Evolutionary conservation across 306 rosid genomes (phyloP).

Genomic region (Macrotyloma uniflorum): DNA sequence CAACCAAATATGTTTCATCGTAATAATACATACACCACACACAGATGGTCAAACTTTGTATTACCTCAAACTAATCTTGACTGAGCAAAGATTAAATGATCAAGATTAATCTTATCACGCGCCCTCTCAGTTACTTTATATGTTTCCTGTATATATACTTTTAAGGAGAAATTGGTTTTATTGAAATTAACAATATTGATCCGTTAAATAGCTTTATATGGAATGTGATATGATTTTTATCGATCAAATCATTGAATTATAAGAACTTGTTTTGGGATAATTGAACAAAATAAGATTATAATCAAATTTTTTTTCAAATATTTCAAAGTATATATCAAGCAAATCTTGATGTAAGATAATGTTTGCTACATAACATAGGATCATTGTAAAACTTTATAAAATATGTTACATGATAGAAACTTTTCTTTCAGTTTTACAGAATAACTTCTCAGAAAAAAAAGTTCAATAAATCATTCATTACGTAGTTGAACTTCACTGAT

Average conservation of each 20-base stretch:
- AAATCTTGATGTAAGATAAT: not conserved
- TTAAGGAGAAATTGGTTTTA: not conserved
- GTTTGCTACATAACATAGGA: not conserved
- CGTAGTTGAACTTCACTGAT: not conserved
- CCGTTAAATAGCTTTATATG: not conserved
- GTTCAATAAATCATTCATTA: not conserved
- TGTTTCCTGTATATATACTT: not conserved
- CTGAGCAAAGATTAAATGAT: not conserved
- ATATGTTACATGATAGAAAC: not conserved
- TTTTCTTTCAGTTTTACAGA: too few species aligned
- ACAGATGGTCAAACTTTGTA: not conserved
- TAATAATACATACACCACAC: not conserved
- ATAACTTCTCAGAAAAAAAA: too few species aligned
- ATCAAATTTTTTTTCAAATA: not conserved
- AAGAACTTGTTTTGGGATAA: not conserved
- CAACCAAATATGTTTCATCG: constrained; percentile 13
- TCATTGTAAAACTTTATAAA: not conserved
- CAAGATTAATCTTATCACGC: not conserved
- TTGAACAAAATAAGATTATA: not conserved
- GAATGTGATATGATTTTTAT: not conserved
- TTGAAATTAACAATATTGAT: not conserved
- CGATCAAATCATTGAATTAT: not conserved
- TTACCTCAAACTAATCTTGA: not conserved
- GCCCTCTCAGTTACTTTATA: not conserved
- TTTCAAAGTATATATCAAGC: not conserved